Evolutionary conservation across 306 rosid species (phyloP), one percentile per base, ranked within the genome.

Genomic region (Dryas alaskensis): DNA sequence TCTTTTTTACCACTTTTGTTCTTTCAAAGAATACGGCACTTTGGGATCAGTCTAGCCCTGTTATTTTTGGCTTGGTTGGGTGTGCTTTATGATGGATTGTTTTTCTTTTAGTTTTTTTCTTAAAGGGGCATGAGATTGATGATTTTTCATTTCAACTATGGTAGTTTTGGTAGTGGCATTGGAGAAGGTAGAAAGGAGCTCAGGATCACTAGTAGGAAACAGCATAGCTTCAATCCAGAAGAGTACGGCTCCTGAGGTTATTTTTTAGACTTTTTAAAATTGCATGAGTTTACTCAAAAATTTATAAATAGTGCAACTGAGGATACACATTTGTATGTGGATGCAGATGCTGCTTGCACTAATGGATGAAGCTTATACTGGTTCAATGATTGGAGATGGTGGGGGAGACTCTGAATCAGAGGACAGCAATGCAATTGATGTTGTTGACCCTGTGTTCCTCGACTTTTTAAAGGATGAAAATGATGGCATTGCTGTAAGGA

Each of bases 291-390:
- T 42, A 57, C 51, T 45, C 54, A 13, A 68, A 68, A 67, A 74
- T 79, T 61, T 48, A 43, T 72, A 59, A 58, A 66, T 17, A 72
- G 37, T 69, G 71, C 75, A 50, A n/a, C 45, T 45, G 9, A 81
- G 43, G 31, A 63, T 74, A 61, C 70, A 47, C 27, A 3, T 58
- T 59, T 70, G 48, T 66, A 22, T 85, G 62, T 72, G 45, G 72
- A 48, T 80, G 62, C 79, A 94, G 98, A 91, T 91, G 98, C 86
- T 94, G 76, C 97, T 94, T 62, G 98, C 97, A 60, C 94, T 94
- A 59, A 94, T 94, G 98, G 98, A 94, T 83, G 98, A 94, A 83
- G 98, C 97, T 58, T 94, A 94, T 81, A 91, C 98, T 22, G 98
- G 98, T 81, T 91, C 96, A 67, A 91, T 92, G 46, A 91, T 94